A percentile compares a stretch with the other conserved stretches of the same genome.
phyloP scores from a whole-genome alignment of 106 monocot species.

The Dactylorhiza incarnata region DNA sequence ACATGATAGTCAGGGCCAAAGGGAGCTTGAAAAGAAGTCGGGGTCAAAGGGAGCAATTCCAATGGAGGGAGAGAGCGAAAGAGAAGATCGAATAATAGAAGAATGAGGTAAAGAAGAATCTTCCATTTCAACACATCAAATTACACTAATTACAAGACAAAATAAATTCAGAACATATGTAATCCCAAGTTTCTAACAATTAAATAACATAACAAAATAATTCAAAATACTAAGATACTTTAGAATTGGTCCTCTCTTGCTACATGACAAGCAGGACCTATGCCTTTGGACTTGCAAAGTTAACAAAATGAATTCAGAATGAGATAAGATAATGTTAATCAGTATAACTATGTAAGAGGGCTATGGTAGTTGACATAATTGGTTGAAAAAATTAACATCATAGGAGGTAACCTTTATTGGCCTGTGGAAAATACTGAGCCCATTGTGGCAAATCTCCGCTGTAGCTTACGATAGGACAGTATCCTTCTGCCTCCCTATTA shows the following conservation, averaged over 20 bases:
- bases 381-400: background rate
- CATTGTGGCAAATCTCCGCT: slow-evolving; percentile 85
- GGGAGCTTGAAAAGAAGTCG: too few relatives aligned
- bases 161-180: too few relatives aligned
- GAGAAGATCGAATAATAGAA: background rate
- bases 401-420: slow-evolving; percentile 63
- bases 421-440: slow-evolving; percentile 87
- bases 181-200: too few relatives aligned
- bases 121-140: too few relatives aligned
- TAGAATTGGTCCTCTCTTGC: too few relatives aligned
- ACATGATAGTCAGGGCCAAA: too few relatives aligned
- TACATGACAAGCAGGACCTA: too few relatives aligned
- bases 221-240: too few relatives aligned
- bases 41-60: too few relatives aligned
- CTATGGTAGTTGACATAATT: background rate
- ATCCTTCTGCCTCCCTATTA: slow-evolving; percentile 99
- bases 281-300: background rate
- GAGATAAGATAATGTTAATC: slow-evolving; percentile 1
- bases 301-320: slow-evolving; percentile 1
- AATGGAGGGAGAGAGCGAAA: background rate
- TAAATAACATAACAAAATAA: too few relatives aligned
- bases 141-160: too few relatives aligned
- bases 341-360: background rate
- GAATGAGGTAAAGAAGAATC: too few relatives aligned
- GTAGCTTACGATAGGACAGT: slow-evolving; percentile 94